These are phyloP conservation scores for Cicer bijugum DNA, from an alignment of 306 rosid genomes.

Conservation along the genomic window DNA sequence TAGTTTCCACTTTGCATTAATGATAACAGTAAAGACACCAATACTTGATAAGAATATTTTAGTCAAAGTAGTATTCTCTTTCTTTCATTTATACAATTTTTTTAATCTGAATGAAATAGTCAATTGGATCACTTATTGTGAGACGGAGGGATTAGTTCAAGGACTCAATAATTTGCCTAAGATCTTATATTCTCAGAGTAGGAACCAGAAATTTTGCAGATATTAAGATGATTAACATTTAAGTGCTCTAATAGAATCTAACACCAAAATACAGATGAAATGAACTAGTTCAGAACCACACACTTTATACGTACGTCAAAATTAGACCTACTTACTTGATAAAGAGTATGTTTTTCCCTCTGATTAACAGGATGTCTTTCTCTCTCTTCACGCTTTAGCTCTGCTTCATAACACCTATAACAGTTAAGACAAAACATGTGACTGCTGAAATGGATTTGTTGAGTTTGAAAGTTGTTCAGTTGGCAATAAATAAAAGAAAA, in stretches of 20 bases:
- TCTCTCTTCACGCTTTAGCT: constrained; percentile 87
- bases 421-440: constrained; percentile 23
- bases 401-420: constrained; percentile 82
- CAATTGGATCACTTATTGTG: too few species aligned
- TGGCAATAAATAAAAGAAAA: constrained; percentile 9
- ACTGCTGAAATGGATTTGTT: constrained; percentile 11
- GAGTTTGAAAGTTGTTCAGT: constrained; percentile 13
- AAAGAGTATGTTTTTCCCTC: constrained; percentile 81
- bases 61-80: too few species aligned
- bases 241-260: constrained; percentile 27
- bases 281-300: constrained; percentile 15
- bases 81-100: too few species aligned
- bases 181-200: constrained; percentile 8
- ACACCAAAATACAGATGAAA: background rate
- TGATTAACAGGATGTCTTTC: constrained; percentile 84
- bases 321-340: constrained; percentile 62
- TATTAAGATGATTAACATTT: constrained; percentile 9
- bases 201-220: constrained; percentile 5
- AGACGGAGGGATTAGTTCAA: background rate
- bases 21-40: too few species aligned
- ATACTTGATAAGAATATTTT: too few species aligned
- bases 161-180: constrained; percentile 21
- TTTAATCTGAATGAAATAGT: too few species aligned
- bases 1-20: too few species aligned
- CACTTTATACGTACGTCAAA: constrained; percentile 32